These are phyloP conservation scores for Cladophialophora chaetospira DNA, from an alignment of 2,329 filamentous ascomycete species.

Conservation along the genomic window DNA sequence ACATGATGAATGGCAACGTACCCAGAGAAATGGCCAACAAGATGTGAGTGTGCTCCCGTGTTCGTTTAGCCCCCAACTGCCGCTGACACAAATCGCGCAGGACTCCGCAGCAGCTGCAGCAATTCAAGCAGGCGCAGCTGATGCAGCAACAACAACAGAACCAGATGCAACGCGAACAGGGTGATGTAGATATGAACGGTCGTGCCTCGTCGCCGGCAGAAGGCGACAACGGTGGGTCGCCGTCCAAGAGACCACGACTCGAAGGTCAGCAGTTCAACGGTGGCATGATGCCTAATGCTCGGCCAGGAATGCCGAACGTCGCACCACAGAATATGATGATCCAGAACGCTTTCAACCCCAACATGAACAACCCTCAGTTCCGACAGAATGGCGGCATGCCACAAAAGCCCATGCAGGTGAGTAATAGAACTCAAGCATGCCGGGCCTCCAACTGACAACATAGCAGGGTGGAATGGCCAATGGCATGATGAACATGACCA, in stretches of 20 bases:
- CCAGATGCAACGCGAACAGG: conserved; percentile 82
- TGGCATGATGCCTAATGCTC: conserved; percentile 76
- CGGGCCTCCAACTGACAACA: conserved; percentile 62
- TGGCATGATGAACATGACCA: conserved; percentile 65
- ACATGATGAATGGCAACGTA: conserved; percentile 31
- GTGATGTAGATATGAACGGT: conserved; percentile 81
- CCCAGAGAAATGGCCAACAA: conserved; percentile 27
- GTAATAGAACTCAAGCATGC: conserved; percentile 65
- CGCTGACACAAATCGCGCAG: conserved; percentile 17
- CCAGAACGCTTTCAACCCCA: conserved; percentile 73
- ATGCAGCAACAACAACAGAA: conserved; percentile 65
- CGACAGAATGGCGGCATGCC: conserved; percentile 33
- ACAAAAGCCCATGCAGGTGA: conserved; percentile 83
- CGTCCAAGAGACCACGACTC: conserved; percentile 84
- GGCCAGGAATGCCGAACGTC: conserved; percentile 66
- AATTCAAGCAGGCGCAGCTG: conserved; percentile 52
- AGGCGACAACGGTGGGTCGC: conserved; percentile 85
- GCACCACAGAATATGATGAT: conserved; percentile 42
- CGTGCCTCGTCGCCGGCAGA: conserved; percentile 80
- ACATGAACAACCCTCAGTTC: conserved; percentile 66
- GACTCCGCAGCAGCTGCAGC: conserved; percentile 33
- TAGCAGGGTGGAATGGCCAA: conserved; percentile 73
- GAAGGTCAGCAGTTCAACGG: conserved; percentile 72
- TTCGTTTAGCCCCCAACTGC: background rate
- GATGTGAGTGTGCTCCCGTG: conserved; percentile 21